Conservation (phyloP, 257 asterid genomes). For the Nicotiana otophora region DNA sequence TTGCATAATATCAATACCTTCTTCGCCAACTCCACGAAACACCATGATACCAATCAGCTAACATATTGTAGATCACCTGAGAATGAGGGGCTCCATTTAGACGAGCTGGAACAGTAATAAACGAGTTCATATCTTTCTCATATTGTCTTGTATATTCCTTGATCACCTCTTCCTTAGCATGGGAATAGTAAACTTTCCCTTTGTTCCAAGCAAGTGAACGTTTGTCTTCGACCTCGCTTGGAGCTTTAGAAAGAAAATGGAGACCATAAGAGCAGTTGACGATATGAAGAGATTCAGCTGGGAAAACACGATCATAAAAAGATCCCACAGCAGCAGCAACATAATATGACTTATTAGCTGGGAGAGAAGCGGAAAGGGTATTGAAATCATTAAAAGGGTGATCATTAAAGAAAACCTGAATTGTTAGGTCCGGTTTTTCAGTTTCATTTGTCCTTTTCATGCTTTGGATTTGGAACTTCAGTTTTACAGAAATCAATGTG, state of each 20-base stretch:
- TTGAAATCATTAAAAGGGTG: constrained; percentile 38
- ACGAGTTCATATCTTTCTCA: constrained; percentile 20
- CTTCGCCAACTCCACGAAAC: constrained; percentile 30
- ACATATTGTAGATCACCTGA: constrained; percentile 17
- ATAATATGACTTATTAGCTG: background rate
- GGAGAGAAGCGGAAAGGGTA: constrained; percentile 29
- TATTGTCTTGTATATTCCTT: constrained; percentile 22
- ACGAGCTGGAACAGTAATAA: constrained; percentile 32
- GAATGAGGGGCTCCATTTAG: constrained; percentile 20
- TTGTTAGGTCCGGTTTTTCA: background rate
- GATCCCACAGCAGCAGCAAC: constrained; percentile 36
- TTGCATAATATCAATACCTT: constrained; percentile 11
- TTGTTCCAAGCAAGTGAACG: constrained; percentile 26
- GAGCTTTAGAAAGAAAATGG: constrained; percentile 40
- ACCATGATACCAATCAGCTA: constrained; percentile 32
- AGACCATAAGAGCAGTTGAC: constrained; percentile 29
- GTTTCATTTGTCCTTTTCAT: background rate
- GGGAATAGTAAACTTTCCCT: constrained; percentile 34
- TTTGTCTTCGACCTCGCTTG: constrained; percentile 13
- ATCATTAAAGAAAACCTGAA: constrained; percentile 33
- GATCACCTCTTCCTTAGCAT: constrained; percentile 20
- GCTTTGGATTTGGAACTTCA: constrained; percentile 4
- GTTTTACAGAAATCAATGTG: constrained; percentile 20
- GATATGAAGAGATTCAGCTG: constrained; percentile 20
- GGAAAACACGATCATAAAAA: constrained; percentile 30